Conservation (phyloP, 192 early-diverging fungal genomes). For the Mortierella claussenii region DNA sequence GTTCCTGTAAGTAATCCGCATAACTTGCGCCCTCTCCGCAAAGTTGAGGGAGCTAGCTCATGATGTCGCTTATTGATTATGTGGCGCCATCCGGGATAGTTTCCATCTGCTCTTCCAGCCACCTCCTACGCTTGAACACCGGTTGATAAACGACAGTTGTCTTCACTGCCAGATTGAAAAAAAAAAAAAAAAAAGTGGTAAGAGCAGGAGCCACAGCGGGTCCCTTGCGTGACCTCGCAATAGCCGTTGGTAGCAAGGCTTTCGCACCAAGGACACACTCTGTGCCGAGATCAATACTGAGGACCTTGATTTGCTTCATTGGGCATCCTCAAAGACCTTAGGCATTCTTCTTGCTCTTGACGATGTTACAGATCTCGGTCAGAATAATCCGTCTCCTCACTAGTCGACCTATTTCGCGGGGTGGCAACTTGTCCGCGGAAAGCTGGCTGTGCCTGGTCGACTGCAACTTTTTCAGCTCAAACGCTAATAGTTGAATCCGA, state of each 20-base stretch:
- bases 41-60: no score
- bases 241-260: background rate
- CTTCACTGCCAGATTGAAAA: slow-evolving; percentile 23
- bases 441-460: slow-evolving; percentile 4
- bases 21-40: no score
- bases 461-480: slow-evolving; percentile 19
- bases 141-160: slow-evolving; percentile 13
- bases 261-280: slow-evolving; percentile 13
- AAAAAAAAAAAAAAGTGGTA: background rate
- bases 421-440: slow-evolving; percentile 2
- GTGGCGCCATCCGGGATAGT: background rate
- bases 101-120: background rate
- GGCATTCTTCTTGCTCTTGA: slow-evolving; percentile 10
- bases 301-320: slow-evolving; percentile 10
- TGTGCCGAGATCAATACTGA: slow-evolving; percentile 9
- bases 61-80: slow-evolving; percentile 7
- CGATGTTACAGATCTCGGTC: slow-evolving; percentile 16
- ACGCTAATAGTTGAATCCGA: slow-evolving; percentile 18
- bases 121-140: slow-evolving; percentile 1
- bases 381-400: slow-evolving; percentile 1
- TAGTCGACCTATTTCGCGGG: background rate
- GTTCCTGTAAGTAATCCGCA: no score
- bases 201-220: no score
- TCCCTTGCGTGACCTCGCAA: background rate
- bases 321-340: background rate